Conservation (phyloP, 1,139 yeast genomes). For the Kurtzmaniella quercitrusa region DNA sequence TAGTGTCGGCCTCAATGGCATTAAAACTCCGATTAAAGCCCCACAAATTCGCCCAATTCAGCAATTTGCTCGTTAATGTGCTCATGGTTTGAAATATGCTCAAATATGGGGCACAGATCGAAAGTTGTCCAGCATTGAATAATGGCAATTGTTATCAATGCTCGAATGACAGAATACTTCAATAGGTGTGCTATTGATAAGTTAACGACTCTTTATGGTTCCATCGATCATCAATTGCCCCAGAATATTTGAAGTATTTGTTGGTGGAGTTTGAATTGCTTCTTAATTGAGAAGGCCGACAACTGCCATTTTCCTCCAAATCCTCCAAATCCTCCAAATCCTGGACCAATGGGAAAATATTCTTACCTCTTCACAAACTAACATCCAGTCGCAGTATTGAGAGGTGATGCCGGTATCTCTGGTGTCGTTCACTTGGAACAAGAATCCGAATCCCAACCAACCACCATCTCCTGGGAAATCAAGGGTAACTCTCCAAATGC, state of each 20-base stretch:
- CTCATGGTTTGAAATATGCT: not conserved
- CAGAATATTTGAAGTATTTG: no score
- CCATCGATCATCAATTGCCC: no score
- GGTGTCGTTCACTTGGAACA: constrained; percentile 90
- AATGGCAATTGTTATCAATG: no score
- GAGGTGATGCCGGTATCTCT: constrained; percentile 87
- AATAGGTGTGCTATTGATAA: no score
- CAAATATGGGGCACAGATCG: not conserved
- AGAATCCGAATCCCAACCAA: constrained; percentile 69
- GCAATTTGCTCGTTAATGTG: constrained; percentile 4
- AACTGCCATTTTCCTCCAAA: no score
- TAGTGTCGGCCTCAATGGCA: no score
- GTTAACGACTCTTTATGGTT: no score
- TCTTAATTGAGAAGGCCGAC: no score
- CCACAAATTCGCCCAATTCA: constrained; percentile 6
- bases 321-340: no score
- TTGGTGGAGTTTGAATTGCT: no score
- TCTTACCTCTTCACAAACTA: constrained; percentile 3
- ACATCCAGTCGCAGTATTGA: constrained; percentile 78
- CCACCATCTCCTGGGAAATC: constrained; percentile 83
- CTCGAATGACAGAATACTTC: no score
- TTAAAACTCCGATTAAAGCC: not conserved
- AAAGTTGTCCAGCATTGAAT: not conserved
- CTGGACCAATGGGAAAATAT: no score
- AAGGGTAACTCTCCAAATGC: constrained; percentile 85